Percentiles rank a stretch among this genome's conserved stretches.
Conservation (phyloP, 306 rosid genomes). For the Alnus rubra region DNA sequence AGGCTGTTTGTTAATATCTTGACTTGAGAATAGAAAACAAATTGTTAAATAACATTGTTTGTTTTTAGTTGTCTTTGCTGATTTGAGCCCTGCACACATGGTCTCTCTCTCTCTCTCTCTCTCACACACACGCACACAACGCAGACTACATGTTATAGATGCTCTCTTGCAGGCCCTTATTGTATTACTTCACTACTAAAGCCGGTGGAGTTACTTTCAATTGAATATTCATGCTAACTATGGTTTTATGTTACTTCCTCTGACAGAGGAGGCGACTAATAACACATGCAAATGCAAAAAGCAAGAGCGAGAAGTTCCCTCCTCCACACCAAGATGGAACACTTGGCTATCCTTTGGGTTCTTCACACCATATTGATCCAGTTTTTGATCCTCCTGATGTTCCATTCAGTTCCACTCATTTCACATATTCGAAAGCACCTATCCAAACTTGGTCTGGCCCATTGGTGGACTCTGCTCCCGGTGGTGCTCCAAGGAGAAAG, state of each 20-base stretch:
- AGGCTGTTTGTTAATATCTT: too few species aligned
- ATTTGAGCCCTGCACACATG: neutral
- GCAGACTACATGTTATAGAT: neutral
- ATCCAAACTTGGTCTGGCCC: conserved; percentile 99
- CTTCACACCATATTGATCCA: conserved; percentile 91
- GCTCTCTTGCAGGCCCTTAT: neutral
- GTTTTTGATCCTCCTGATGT: conserved; percentile 81
- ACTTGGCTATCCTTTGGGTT: conserved; percentile 82
- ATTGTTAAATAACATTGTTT: too few species aligned
- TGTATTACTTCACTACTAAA: neutral
- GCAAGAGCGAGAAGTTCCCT: conserved; percentile 99
- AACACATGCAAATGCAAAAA: conserved; percentile 94
- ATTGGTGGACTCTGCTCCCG: conserved; percentile 61
- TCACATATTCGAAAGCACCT: conserved; percentile 68
- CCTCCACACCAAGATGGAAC: conserved; percentile 99
- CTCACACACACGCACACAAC: neutral
- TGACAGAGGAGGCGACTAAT: conserved; percentile 86
- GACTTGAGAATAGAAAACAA: too few species aligned
- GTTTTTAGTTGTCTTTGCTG: neutral
- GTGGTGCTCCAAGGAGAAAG: conserved; percentile 76
- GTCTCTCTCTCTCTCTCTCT: neutral
- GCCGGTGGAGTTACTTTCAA: conserved; percentile 11
- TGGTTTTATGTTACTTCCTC: conserved; percentile 12
- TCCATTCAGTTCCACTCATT: conserved; percentile 85
- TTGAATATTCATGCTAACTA: conserved; percentile 1